These are phyloP conservation scores for Mortierella sp. DNA, from an alignment of 371 early-diverging fungal genomes.

Conservation along the genomic window DNA sequence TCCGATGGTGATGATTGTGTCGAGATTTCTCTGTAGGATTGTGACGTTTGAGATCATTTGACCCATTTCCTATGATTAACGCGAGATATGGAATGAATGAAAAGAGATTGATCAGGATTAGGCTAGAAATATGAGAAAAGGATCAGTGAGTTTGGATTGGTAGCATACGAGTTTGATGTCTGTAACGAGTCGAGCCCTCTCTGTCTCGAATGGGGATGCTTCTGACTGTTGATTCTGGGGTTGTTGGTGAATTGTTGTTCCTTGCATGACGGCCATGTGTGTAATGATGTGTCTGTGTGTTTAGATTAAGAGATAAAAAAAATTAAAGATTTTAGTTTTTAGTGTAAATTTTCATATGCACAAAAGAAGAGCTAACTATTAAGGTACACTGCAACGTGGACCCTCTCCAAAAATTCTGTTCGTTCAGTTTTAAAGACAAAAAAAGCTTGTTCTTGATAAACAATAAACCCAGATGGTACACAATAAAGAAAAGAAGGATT, in stretches of 20 bases:
- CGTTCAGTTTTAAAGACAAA: too few relatives aligned
- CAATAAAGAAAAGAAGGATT: too few relatives aligned
- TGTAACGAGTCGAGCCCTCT: constrained; percentile 31
- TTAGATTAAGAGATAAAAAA: too few relatives aligned
- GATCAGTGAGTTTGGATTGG: background rate
- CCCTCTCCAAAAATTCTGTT: too few relatives aligned
- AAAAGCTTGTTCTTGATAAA: too few relatives aligned
- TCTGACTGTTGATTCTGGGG: constrained; percentile 7
- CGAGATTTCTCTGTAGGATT: constrained; percentile 65
- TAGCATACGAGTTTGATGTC: constrained; percentile 37
- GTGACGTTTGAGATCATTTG: constrained; percentile 63
- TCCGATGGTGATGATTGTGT: constrained; percentile 68
- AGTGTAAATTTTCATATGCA: too few relatives aligned
- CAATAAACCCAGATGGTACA: background rate
- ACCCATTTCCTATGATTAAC: constrained; percentile 55
- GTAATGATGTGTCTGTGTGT: too few relatives aligned
- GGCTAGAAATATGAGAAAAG: background rate
- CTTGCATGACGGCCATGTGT: constrained; percentile 27
- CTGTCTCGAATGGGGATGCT: constrained; percentile 21
- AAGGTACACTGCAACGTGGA: too few relatives aligned
- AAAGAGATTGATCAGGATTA: background rate
- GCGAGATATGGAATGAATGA: background rate
- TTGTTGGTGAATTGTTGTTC: too few relatives aligned
- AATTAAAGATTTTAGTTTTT: too few relatives aligned
- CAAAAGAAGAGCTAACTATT: too few relatives aligned